A percentile compares a stretch with the other conserved stretches of the same genome.
phyloP scores from a whole-genome alignment of 306 rosid genomes.

The Phaseolus lunatus region DNA sequence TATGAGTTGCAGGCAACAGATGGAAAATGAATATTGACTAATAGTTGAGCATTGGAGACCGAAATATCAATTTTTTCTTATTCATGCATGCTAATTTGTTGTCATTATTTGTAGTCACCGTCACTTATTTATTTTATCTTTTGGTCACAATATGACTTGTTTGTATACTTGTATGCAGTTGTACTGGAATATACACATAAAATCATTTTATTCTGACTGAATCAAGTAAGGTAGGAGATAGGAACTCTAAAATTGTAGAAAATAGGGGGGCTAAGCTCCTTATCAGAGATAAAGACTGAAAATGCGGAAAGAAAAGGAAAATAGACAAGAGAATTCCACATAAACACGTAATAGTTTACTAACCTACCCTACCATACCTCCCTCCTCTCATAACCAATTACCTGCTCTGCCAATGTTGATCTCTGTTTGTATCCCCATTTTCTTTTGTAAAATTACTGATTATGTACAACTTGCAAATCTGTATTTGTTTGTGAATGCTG shows the following conservation, averaged over 20 bases:
- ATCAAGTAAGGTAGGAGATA: conserved; percentile 2
- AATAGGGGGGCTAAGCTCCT: neutral
- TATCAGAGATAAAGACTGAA: conserved; percentile 4
- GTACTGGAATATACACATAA: conserved; percentile 17
- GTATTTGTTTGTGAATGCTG: conserved; percentile 33
- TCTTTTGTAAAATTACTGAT: conserved; percentile 1
- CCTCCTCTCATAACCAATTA: neutral
- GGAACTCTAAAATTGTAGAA: conserved; percentile 1
- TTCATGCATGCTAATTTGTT: conserved; percentile 24
- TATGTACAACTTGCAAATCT: neutral
- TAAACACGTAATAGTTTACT: neutral
- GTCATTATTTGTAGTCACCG: neutral
- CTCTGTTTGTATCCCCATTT: conserved; percentile 8
- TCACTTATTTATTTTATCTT: conserved; percentile 9
- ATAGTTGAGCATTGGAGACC: conserved; percentile 12
- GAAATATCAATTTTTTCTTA: neutral
- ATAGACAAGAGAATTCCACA: conserved; percentile 2
- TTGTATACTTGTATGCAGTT: conserved; percentile 14
- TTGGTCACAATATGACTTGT: conserved; percentile 8
- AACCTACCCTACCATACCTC: neutral
- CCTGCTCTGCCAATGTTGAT: conserved; percentile 9
- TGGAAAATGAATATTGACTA: conserved; percentile 29
- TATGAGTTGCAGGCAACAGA: conserved; percentile 18
- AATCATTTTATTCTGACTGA: conserved; percentile 10
- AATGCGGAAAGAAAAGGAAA: conserved; percentile 28